These are phyloP conservation scores for Pseudogymnoascus sp. DNA, from an alignment of 2,329 filamentous ascomycete genomes.

Conservation along the genomic window DNA sequence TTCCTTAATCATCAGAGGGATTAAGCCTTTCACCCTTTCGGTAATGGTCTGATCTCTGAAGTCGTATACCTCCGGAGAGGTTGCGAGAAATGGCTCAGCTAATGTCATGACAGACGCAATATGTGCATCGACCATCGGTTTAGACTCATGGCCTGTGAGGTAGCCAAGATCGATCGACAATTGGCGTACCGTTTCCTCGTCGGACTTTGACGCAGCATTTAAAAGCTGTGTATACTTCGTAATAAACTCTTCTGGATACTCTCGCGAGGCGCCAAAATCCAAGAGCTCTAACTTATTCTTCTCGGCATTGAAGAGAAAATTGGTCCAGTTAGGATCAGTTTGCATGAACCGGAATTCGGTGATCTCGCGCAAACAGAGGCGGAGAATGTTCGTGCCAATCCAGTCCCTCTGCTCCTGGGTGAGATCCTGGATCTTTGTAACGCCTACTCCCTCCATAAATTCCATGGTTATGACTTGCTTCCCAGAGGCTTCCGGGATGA, in stretches of 20 bases:
- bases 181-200: slow-evolving; percentile 55
- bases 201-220: slow-evolving; percentile 65
- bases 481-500: slow-evolving; percentile 73
- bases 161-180: slow-evolving; percentile 78
- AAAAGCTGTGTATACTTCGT: slow-evolving; percentile 72
- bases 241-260: slow-evolving; percentile 75
- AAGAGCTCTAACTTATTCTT: slow-evolving; percentile 75
- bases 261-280: slow-evolving; percentile 89
- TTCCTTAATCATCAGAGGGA: slow-evolving; percentile 89
- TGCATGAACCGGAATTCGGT: slow-evolving; percentile 97
- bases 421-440: slow-evolving; percentile 71
- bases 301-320: slow-evolving; percentile 80
- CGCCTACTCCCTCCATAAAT: slow-evolving; percentile 76
- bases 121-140: slow-evolving; percentile 82
- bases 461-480: slow-evolving; percentile 88
- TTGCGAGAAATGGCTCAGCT: slow-evolving; percentile 77
- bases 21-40: slow-evolving; percentile 77
- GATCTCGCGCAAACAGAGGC: slow-evolving; percentile 86
- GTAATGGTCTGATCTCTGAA: slow-evolving; percentile 95
- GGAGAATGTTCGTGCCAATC: slow-evolving; percentile 90
- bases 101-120: slow-evolving; percentile 81
- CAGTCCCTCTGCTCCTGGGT: slow-evolving; percentile 83
- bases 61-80: slow-evolving; percentile 78
- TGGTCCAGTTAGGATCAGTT: slow-evolving; percentile 99
- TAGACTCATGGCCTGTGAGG: slow-evolving; percentile 81